Evolutionary conservation across 768 basidiomycete genomes (phyloP).

Genomic region (Lentinula edodes): DNA sequence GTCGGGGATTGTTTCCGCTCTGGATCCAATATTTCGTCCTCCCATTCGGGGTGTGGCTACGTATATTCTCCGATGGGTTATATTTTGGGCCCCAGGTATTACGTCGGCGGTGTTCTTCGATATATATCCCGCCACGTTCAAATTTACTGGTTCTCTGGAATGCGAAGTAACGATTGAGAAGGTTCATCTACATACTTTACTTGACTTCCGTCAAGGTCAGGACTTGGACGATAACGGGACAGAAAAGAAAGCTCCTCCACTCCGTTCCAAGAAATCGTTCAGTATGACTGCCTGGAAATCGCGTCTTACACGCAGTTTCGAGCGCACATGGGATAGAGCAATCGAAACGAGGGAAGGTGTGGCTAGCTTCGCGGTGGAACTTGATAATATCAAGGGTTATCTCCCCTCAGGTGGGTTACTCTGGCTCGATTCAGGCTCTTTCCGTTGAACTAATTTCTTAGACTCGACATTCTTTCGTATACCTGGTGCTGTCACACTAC

Average conservation of each 20-base stretch:
- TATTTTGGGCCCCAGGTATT: slow-evolving; percentile 62
- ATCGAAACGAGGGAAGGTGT: slow-evolving; percentile 60
- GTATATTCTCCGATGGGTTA: slow-evolving; percentile 47
- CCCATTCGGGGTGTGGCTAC: slow-evolving; percentile 51
- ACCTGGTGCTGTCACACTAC: slow-evolving; percentile 38
- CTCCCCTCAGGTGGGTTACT: slow-evolving; percentile 26
- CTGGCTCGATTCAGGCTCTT: neutral
- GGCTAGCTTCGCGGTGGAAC: slow-evolving; percentile 43
- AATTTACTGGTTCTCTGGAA: slow-evolving; percentile 47
- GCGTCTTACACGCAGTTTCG: slow-evolving; percentile 53
- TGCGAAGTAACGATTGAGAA: slow-evolving; percentile 44
- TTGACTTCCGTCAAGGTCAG: slow-evolving; percentile 50
- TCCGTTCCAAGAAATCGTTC: slow-evolving; percentile 24
- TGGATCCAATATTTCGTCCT: slow-evolving; percentile 63
- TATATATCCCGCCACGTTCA: slow-evolving; percentile 47
- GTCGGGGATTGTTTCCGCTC: slow-evolving; percentile 33
- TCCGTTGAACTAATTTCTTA: slow-evolving; percentile 14
- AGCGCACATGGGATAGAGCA: slow-evolving; percentile 63
- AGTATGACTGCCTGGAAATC: slow-evolving; percentile 63
- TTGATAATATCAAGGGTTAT: slow-evolving; percentile 42
- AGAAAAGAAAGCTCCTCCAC: slow-evolving; percentile 15
- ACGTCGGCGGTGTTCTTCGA: slow-evolving; percentile 67
- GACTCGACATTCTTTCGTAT: slow-evolving; percentile 37
- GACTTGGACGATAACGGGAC: slow-evolving; percentile 15
- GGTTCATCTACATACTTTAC: slow-evolving; percentile 45